Percentiles rank a stretch among this genome's conserved stretches.
phyloP scores from a whole-genome alignment of 2,329 filamentous ascomycete species.

The Sporothrix schenckii region DNA sequence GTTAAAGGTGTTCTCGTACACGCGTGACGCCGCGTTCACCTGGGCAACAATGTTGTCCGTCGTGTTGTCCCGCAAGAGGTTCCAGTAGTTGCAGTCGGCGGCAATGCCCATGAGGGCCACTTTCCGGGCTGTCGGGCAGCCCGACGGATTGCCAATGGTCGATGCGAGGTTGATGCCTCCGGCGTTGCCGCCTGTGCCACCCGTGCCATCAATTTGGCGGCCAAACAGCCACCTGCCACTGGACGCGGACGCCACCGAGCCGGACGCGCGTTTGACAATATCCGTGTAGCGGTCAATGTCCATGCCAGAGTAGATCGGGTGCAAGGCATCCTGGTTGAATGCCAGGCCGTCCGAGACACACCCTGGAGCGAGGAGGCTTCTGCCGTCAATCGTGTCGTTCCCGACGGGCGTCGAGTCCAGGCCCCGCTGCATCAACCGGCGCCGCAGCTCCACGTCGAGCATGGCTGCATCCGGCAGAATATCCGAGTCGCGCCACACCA shows the following conservation, averaged over 20 bases:
- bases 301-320: constrained; percentile 64
- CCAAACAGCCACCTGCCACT: constrained; percentile 62
- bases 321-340: constrained; percentile 76
- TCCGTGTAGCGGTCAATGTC: constrained; percentile 50
- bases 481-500: constrained; percentile 91
- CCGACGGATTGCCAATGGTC: constrained; percentile 79
- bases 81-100: constrained; percentile 87
- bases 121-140: constrained; percentile 86
- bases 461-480: constrained; percentile 52
- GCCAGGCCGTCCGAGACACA: constrained; percentile 75
- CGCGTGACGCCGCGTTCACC: constrained; percentile 81
- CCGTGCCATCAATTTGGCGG: constrained; percentile 69
- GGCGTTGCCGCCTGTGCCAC: constrained; percentile 66
- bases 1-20: constrained; percentile 92
- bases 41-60: constrained; percentile 76
- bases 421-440: constrained; percentile 41
- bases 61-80: constrained; percentile 67
- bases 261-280: constrained; percentile 50
- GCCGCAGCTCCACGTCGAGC: constrained; percentile 66
- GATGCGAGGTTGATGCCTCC: constrained; percentile 75
- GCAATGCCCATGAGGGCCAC: constrained; percentile 91
- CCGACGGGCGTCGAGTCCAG: constrained; percentile 41
- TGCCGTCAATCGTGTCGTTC: constrained; percentile 40
- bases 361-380: constrained; percentile 41
- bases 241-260: constrained; percentile 41